Base-by-base conservation (phyloP, 176 grass and related monocot species). In the Eleusine coracana region DNA sequence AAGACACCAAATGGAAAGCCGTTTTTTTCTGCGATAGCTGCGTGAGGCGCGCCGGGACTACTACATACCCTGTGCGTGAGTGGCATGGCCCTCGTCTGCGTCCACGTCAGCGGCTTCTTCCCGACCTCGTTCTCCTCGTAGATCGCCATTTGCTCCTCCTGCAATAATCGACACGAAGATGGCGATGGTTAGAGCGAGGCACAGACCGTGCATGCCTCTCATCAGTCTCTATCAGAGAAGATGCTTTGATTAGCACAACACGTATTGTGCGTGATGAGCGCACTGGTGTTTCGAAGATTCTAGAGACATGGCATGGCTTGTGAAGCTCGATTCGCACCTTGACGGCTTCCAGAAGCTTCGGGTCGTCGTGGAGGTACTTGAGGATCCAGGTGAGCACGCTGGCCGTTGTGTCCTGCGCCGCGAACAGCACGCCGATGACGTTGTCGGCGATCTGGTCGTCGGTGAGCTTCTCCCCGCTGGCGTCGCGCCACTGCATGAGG, bases 311-410 rank as follows among this genome's bases (percentile, higher is more conserved):
- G 10, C 3, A 10, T 7, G n/a, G 21, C n/a, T 13, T 31, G 15
- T 7, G 14, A 13, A 23, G 3, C 20, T 55, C 16, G 17, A 34
- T 34, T 12, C 28, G 25, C 23, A 94, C 92, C 80, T 77, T 91
- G 72, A 94, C 75, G 48, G 86, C 79, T 70, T 91, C 80, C 8
- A 94, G 86, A 84, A 94, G 76, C 62, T 91, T 87, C 7, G 92
- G 86, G 68, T 73, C 15, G 86, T 91, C 89, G 31, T 80, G 62
- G 79, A 94, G 86, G 66, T 77, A 87, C 83, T 89, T 89, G 73
- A 89, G 68, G 87, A 92, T 62, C 87, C 90, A 92, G 27, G 91
- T 93, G 83, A 93, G 91, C 5, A 85, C 85, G 68, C 91, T 93
- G 3, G 91, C 91, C 4, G 87, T 93, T 6, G 91, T 93, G 88